These are phyloP conservation scores for Acacia confusa DNA, from an alignment of 306 rosid species.

Conservation along the genomic window DNA sequence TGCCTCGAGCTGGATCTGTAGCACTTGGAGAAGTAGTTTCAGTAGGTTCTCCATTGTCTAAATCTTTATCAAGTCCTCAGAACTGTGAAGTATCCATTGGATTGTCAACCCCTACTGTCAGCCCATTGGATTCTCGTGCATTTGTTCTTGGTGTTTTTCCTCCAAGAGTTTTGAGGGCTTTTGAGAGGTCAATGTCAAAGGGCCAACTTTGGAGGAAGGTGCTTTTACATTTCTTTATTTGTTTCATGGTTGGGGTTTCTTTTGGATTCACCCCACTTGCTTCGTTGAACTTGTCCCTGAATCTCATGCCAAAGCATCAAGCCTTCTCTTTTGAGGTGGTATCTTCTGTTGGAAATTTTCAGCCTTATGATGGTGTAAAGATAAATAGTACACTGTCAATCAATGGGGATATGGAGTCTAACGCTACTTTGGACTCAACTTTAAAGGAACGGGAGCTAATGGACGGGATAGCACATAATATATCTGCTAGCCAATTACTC, in stretches of 20 bases:
- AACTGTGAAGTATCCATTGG: constrained; percentile 47
- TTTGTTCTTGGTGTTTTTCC: constrained; percentile 53
- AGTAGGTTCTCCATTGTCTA: constrained; percentile 79
- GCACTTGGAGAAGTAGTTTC: constrained; percentile 60
- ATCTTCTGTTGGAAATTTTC: constrained; percentile 49
- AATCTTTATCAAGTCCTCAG: constrained; percentile 61
- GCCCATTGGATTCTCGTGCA: constrained; percentile 50
- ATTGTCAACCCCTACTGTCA: constrained; percentile 39
- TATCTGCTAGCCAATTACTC: constrained; percentile 20
- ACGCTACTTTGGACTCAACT: constrained; percentile 40
- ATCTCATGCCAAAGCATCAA: constrained; percentile 62
- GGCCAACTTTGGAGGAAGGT: constrained; percentile 70
- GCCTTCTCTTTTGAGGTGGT: constrained; percentile 59
- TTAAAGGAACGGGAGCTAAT: constrained; percentile 26
- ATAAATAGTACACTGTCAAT: constrained; percentile 26
- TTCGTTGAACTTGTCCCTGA: constrained; percentile 51
- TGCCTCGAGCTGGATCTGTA: constrained; percentile 61
- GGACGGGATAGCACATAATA: constrained; percentile 33
- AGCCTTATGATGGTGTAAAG: constrained; percentile 39
- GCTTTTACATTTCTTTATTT: constrained; percentile 63
- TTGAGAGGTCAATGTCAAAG: constrained; percentile 67
- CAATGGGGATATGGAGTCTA: constrained; percentile 31
- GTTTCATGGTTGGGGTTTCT: constrained; percentile 70
- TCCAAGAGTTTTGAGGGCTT: constrained; percentile 55
- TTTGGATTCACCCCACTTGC: constrained; percentile 71